Conservation (phyloP, 129 eudicot genomes). For the Flaveria ramosissima region DNA sequence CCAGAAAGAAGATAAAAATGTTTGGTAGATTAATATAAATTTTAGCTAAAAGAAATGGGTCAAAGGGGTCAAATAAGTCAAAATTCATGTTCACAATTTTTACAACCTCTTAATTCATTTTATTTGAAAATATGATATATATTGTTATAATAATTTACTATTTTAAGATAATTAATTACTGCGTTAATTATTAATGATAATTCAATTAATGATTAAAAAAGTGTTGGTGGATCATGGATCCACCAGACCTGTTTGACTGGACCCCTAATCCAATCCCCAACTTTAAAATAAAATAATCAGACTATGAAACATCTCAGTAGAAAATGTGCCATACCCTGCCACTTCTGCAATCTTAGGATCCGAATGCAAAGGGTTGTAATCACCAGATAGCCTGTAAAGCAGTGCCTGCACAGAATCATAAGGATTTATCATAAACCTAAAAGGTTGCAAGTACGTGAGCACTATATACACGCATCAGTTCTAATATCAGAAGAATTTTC, state of each 20-base stretch:
- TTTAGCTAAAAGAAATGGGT: background rate
- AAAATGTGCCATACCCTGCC: conserved; percentile 70
- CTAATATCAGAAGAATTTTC: conserved; percentile 6
- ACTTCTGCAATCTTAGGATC: conserved; percentile 82
- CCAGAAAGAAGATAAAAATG: background rate
- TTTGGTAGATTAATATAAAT: background rate
- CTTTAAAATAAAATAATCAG: background rate
- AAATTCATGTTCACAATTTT: background rate
- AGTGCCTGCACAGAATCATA: conserved; percentile 62
- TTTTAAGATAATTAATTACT: background rate
- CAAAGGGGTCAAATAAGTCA: background rate
- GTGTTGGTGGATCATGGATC: background rate
- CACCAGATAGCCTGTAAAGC: conserved; percentile 97
- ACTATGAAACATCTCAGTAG: conserved; percentile 10
- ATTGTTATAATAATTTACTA: background rate
- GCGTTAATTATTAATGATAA: background rate
- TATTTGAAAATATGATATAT: background rate
- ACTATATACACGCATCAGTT: background rate
- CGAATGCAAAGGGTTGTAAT: conserved; percentile 91
- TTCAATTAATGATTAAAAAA: background rate
- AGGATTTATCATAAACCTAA: conserved; percentile 7
- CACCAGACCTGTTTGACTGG: background rate
- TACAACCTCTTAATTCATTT: background rate
- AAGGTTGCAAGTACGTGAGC: background rate
- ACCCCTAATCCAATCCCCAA: background rate